A percentile compares a stretch with the other conserved stretches of the same genome.
These are phyloP conservation scores for Fusarium duplospermum DNA, from an alignment of 2,329 filamentous ascomycete species.

Conservation along the genomic window DNA sequence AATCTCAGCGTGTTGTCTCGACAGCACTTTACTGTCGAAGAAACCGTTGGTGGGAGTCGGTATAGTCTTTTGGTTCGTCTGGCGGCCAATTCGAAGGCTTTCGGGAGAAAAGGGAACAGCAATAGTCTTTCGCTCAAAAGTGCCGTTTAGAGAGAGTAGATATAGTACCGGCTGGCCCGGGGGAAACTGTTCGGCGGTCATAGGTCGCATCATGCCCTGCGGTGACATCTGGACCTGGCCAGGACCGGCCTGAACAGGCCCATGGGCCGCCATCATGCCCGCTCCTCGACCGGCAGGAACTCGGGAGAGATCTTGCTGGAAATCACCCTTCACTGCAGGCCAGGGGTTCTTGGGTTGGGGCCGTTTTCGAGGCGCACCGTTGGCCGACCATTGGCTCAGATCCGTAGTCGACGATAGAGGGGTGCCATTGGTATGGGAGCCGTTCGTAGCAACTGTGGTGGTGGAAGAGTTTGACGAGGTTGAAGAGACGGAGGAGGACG, in stretches of 20 bases:
- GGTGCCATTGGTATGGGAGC: constrained; percentile 72
- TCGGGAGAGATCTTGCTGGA: constrained; percentile 60
- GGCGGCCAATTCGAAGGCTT: constrained; percentile 91
- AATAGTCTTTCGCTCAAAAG: constrained; percentile 97
- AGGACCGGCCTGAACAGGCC: constrained; percentile 46
- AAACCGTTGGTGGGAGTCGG: constrained; percentile 93
- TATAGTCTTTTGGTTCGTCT: constrained; percentile 96
- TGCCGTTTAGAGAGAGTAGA: constrained; percentile 91
- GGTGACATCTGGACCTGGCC: constrained; percentile 55
- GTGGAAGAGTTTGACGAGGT: constrained; percentile 74
- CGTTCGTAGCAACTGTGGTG: constrained; percentile 72
- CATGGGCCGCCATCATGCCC: constrained; percentile 52
- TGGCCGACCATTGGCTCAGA: constrained; percentile 62
- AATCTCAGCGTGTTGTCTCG: constrained; percentile 94
- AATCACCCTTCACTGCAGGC: constrained; percentile 61
- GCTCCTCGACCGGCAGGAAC: constrained; percentile 57
- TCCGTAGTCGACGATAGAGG: constrained; percentile 60
- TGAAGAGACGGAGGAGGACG: constrained; percentile 90
- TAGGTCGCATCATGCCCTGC: constrained; percentile 70
- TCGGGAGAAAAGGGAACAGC: constrained; percentile 94
- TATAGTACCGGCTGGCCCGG: constrained; percentile 82
- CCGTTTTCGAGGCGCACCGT: constrained; percentile 62
- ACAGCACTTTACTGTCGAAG: constrained; percentile 98
- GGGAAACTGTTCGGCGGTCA: constrained; percentile 68
- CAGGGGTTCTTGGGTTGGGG: constrained; percentile 63